These are phyloP conservation scores for Isoetes taiwanensis DNA, from an alignment of 75 land plant species.

Conservation along the genomic window DNA sequence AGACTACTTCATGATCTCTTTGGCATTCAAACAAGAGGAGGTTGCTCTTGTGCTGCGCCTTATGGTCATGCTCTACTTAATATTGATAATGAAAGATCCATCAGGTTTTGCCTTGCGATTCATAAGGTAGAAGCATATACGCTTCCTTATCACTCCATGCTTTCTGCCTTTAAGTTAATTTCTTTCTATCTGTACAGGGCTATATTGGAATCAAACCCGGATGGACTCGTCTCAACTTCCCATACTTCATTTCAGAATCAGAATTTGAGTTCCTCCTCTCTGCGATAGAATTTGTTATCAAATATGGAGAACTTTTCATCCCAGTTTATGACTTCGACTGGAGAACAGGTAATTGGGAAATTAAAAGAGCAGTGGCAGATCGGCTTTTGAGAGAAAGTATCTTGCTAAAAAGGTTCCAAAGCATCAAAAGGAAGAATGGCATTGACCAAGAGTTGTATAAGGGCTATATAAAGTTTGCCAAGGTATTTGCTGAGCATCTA, in stretches of 20 bases:
- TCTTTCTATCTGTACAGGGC: conserved; percentile 29
- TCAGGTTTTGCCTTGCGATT: conserved; percentile 15
- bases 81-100: conserved; percentile 20
- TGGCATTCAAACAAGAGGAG: conserved; percentile 50
- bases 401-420: too few relatives aligned
- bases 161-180: too few relatives aligned
- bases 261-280: conserved; percentile 55
- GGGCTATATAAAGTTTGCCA: too few relatives aligned
- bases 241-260: conserved; percentile 45
- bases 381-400: too few relatives aligned
- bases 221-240: conserved; percentile 71
- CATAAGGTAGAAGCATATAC: conserved; percentile 20
- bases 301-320: conserved; percentile 49
- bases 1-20: conserved; percentile 48
- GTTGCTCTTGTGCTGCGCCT: conserved; percentile 60
- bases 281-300: conserved; percentile 47
- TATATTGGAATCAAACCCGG: conserved; percentile 60
- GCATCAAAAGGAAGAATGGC: too few relatives aligned
- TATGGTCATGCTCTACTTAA: conserved; percentile 46
- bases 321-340: conserved; percentile 44
- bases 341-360: conserved; percentile 56
- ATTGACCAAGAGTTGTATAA: too few relatives aligned
- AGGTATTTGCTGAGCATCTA: too few relatives aligned
- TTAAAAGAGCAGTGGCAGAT: too few relatives aligned
- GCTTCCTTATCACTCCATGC: too few relatives aligned